A percentile compares a stretch with the other conserved stretches of the same genome.
phyloP scores from a whole-genome alignment of 768 basidiomycete species.

The Suillus plorans region DNA sequence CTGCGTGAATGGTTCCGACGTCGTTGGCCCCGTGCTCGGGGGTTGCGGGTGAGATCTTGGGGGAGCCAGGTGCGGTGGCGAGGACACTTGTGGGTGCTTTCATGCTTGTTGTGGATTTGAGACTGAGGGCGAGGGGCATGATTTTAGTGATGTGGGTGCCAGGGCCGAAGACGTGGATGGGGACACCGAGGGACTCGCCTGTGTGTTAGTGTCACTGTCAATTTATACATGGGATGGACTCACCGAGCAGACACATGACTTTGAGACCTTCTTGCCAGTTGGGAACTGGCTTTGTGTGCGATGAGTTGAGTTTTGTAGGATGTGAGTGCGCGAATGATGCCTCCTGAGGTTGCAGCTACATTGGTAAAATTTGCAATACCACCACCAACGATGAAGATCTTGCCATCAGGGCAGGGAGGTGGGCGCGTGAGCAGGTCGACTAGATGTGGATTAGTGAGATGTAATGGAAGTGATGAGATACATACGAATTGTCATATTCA shows the following conservation, averaged over 20 bases:
- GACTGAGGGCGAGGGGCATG: conserved; percentile 94
- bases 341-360: conserved; percentile 99
- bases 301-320: conserved; percentile 87
- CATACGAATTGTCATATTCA: conserved; percentile 95
- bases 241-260: conserved; percentile 91
- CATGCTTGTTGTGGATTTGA: conserved; percentile 39
- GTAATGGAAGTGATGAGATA: conserved; percentile 13
- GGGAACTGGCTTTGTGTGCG: conserved; percentile 73
- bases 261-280: conserved; percentile 99
- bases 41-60: conserved; percentile 20
- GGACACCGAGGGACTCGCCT: conserved; percentile 92
- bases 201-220: too few species aligned
- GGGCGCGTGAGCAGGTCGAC: conserved; percentile 96
- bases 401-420: conserved; percentile 78
- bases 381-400: conserved; percentile 99
- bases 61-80: conserved; percentile 47
- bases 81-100: conserved; percentile 36
- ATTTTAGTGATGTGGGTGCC: conserved; percentile 99
- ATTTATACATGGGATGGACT: too few species aligned
- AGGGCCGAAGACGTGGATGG: conserved; percentile 95
- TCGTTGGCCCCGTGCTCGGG: conserved; percentile 42
- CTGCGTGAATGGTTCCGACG: conserved; percentile 73
- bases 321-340: conserved; percentile 96
- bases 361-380: conserved; percentile 99
- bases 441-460: conserved; percentile 21